Evolutionary conservation across 495 filamentous ascomycete genomes (phyloP).

Genomic region (Entonaema liquescens): DNA sequence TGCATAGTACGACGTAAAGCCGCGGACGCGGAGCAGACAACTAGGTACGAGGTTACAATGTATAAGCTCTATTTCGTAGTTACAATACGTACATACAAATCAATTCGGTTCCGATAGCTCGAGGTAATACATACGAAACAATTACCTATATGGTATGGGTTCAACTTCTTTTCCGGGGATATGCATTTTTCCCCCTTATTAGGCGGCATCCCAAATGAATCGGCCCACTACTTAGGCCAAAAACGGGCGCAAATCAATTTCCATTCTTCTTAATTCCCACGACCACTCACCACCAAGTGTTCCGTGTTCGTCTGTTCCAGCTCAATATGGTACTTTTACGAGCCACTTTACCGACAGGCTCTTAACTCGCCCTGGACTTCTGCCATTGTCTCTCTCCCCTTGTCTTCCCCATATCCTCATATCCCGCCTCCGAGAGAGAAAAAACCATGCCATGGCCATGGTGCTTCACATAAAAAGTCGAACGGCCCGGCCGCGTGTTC

Average conservation of each 20-base stretch:
- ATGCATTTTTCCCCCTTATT: slow-evolving; percentile 43
- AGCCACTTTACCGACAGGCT: slow-evolving; percentile 34
- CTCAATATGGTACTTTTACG: slow-evolving; percentile 33
- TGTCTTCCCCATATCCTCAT: background rate
- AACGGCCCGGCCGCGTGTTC: slow-evolving; percentile 30
- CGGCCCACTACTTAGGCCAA: slow-evolving; percentile 37
- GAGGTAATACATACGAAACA: slow-evolving; percentile 12
- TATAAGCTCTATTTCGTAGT: slow-evolving; percentile 1
- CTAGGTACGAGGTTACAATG: slow-evolving; percentile 4
- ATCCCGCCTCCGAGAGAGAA: slow-evolving; percentile 7
- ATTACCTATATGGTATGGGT: slow-evolving; percentile 32
- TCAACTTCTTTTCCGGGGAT: slow-evolving; percentile 36
- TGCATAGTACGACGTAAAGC: background rate
- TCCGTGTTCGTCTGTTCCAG: slow-evolving; percentile 28
- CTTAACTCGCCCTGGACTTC: slow-evolving; percentile 32
- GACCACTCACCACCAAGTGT: slow-evolving; percentile 22
- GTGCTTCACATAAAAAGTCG: slow-evolving; percentile 37
- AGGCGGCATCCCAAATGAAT: slow-evolving; percentile 44
- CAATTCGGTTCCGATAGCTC: slow-evolving; percentile 5
- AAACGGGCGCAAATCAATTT: slow-evolving; percentile 42
- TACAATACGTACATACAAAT: slow-evolving; percentile 6
- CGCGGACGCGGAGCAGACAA: background rate
- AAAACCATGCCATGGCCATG: slow-evolving; percentile 8
- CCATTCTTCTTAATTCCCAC: slow-evolving; percentile 18
- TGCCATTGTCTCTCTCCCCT: slow-evolving; percentile 18